Evolutionary conservation across 352 stramenopile genomes (phyloP).

Genomic region (Globisporangium recalcitrans): DNA sequence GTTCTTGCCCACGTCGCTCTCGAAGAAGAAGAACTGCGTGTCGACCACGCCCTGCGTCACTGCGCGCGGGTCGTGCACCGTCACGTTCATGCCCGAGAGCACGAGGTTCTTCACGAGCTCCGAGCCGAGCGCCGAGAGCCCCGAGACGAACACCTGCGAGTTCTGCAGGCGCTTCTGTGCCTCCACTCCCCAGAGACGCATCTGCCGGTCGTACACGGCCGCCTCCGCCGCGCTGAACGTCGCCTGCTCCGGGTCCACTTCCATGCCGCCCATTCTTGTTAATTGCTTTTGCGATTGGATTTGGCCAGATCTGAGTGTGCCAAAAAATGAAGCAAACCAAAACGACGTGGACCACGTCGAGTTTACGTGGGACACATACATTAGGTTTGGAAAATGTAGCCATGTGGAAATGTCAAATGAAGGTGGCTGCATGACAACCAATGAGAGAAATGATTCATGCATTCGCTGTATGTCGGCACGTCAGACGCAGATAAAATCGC

Average conservation of each 20-base stretch:
- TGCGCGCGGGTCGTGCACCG: constrained; percentile 82
- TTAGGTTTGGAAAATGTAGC: neutral
- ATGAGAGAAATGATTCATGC: too few relatives aligned
- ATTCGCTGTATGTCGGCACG: neutral
- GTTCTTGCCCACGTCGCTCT: constrained; percentile 67
- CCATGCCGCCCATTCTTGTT: constrained; percentile 6
- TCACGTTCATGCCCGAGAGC: constrained; percentile 92
- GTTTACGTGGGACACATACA: neutral
- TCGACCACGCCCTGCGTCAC: constrained; percentile 43
- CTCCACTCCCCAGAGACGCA: constrained; percentile 98
- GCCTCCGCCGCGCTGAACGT: constrained; percentile 82
- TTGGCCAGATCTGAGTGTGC: neutral
- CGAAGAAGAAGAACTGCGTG: constrained; percentile 85
- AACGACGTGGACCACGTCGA: neutral
- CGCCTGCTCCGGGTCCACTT: constrained; percentile 11
- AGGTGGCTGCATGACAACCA: neutral
- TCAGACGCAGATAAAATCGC: neutral
- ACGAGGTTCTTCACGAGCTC: constrained; percentile 98
- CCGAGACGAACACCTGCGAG: constrained; percentile 86
- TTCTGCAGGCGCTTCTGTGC: constrained; percentile 91
- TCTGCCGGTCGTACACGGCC: constrained; percentile 98
- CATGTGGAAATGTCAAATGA: neutral
- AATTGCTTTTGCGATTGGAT: neutral
- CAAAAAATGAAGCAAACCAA: neutral
- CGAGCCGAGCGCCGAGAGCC: constrained; percentile 74